A percentile compares a stretch with the other conserved stretches of the same genome.
phyloP scores from a whole-genome alignment of 805 yeast genomes.

The Suhomyces faveliae region DNA sequence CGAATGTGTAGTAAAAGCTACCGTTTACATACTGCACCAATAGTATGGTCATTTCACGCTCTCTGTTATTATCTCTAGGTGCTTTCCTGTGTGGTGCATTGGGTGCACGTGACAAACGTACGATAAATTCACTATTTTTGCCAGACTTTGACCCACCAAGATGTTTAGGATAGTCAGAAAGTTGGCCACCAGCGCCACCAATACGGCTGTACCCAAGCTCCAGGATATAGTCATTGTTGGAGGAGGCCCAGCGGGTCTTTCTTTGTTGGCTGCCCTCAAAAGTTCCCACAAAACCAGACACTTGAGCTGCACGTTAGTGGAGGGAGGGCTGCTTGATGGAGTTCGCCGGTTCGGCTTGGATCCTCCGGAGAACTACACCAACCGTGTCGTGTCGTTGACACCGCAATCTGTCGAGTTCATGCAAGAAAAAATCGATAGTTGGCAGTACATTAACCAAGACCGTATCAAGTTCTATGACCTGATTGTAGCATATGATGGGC shows the following conservation, averaged over 20 bases:
- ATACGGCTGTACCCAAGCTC: conserved; percentile 5
- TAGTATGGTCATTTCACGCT: no score
- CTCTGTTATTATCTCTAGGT: no score
- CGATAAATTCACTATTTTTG: background rate
- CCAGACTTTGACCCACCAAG: background rate
- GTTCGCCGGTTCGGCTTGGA: conserved; percentile 45
- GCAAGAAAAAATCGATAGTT: conserved; percentile 63
- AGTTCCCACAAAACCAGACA: conserved; percentile 59
- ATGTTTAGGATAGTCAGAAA: conserved; percentile 7
- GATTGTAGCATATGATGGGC: conserved; percentile 83
- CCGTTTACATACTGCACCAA: no score
- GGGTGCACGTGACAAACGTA: background rate
- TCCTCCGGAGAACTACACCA: conserved; percentile 58
- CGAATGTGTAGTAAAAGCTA: no score
- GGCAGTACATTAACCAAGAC: conserved; percentile 67
- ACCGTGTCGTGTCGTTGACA: conserved; percentile 83
- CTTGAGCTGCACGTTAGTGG: conserved; percentile 67
- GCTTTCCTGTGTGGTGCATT: no score
- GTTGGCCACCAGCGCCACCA: conserved; percentile 7
- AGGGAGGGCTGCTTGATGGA: conserved; percentile 59
- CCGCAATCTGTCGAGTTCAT: conserved; percentile 73
- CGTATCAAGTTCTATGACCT: conserved; percentile 78
- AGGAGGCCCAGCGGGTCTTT: conserved; percentile 96
- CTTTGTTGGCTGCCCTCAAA: conserved; percentile 79
- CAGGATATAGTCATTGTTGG: conserved; percentile 86